Percentiles rank a stretch among this genome's conserved stretches.
Evolutionary conservation across 208 protist genomes (phyloP).

Genomic region (Crithidia sp.): DNA sequence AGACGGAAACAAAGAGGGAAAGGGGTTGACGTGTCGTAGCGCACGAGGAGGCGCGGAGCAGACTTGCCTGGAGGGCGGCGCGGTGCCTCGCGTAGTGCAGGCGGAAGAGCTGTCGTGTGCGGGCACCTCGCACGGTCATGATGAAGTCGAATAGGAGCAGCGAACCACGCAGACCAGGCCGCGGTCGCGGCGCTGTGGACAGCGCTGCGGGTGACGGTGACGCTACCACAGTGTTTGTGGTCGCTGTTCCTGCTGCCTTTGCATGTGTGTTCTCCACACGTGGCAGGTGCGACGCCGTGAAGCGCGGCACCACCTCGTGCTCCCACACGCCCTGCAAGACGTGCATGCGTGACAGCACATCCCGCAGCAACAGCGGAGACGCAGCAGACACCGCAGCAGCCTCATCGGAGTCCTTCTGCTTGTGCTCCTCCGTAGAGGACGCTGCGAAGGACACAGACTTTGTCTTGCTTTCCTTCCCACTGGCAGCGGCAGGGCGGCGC

Average conservation of each 20-base stretch:
- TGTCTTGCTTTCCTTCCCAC: too few species aligned
- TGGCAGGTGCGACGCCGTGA: slow-evolving; percentile 5
- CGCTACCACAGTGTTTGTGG: neutral
- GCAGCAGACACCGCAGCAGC: too few species aligned
- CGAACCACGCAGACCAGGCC: slow-evolving; percentile 24
- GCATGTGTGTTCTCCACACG: neutral
- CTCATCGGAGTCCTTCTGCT: neutral
- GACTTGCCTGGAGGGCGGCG: neutral
- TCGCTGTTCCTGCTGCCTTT: neutral
- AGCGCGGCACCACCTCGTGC: slow-evolving; percentile 31
- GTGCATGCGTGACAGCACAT: slow-evolving; percentile 41
- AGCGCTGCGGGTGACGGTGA: neutral
- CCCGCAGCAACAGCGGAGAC: slow-evolving; percentile 15
- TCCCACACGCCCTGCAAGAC: slow-evolving; percentile 48
- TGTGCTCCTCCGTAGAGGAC: neutral
- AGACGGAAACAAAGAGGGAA: slow-evolving; percentile 23
- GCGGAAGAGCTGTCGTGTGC: slow-evolving; percentile 35
- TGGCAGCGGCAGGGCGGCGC: neutral
- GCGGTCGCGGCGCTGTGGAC: neutral
- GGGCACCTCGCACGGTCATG: slow-evolving; percentile 30
- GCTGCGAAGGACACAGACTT: too few species aligned
- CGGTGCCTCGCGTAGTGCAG: slow-evolving; percentile 32
- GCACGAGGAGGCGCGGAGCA: neutral
- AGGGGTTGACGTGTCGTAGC: neutral
- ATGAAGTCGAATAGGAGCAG: slow-evolving; percentile 49